A percentile compares a stretch with the other conserved stretches of the same genome.
These are phyloP conservation scores for Diaporthe capsici DNA, from an alignment of 2,329 filamentous ascomycete genomes.

Conservation along the genomic window DNA sequence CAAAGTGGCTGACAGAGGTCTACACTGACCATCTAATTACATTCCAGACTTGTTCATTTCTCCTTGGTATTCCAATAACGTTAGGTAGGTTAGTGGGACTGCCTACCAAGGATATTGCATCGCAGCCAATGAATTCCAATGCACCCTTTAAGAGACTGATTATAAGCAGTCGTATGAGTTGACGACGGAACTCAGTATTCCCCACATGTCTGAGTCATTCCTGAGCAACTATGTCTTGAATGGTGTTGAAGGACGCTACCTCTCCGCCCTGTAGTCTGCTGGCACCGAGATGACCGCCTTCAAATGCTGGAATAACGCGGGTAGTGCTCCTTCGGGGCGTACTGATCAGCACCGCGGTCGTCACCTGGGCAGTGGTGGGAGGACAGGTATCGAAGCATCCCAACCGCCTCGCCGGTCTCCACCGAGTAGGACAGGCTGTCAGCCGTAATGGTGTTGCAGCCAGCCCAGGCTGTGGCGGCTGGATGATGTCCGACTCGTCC, in stretches of 20 bases:
- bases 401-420: background rate
- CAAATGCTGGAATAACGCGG: too few relatives aligned
- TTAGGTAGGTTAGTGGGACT: background rate
- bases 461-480: background rate
- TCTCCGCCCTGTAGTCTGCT: background rate
- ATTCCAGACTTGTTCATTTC: too few relatives aligned
- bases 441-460: background rate
- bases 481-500: constrained; percentile 1
- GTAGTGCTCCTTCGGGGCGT: too few relatives aligned
- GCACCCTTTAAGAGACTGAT: background rate
- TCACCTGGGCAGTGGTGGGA: background rate
- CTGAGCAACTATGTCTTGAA: background rate
- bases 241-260: background rate
- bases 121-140: background rate
- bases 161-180: background rate
- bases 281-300: too few relatives aligned
- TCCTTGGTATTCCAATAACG: too few relatives aligned
- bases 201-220: background rate
- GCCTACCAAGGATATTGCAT: background rate
- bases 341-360: too few relatives aligned
- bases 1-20: too few relatives aligned
- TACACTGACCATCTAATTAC: background rate
- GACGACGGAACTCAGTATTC: background rate
- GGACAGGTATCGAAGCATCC: background rate
- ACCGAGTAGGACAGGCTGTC: background rate